phyloP scores from a whole-genome alignment of 192 early-diverging fungal species.

The Blastocladiella britannica region DNA sequence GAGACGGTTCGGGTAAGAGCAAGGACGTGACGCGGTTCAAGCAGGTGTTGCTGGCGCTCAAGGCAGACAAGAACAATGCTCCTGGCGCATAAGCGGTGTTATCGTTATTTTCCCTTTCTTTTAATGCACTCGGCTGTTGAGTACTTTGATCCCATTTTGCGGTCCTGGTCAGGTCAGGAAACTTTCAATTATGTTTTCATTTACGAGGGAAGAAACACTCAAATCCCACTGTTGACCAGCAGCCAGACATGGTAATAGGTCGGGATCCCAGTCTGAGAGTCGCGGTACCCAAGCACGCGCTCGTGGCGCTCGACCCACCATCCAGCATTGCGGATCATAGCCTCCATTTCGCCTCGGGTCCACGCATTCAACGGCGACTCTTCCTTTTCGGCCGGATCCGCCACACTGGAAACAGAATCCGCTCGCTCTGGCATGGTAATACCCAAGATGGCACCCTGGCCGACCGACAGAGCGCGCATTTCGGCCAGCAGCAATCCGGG shows the following conservation, averaged over 20 bases:
- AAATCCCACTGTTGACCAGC: too few species aligned
- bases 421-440: not conserved
- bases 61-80: not conserved
- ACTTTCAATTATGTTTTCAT: too few species aligned
- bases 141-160: too few species aligned
- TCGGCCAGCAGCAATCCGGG: not conserved
- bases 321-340: not conserved
- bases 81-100: not conserved
- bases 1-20: not conserved
- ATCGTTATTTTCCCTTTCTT: too few species aligned
- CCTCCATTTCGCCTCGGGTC: not conserved
- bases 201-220: too few species aligned
- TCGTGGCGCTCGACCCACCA: not conserved
- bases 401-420: not conserved
- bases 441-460: not conserved
- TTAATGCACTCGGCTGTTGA: too few species aligned
- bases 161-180: too few species aligned
- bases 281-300: not conserved
- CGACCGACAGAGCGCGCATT: not conserved
- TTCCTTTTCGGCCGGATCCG: not conserved
- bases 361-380: not conserved
- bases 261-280: not conserved
- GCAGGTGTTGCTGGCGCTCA: not conserved
- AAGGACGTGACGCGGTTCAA: conserved; percentile 1
- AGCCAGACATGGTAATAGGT: not conserved